These are phyloP conservation scores for Backusella luteola DNA, from an alignment of 192 early-diverging fungal genomes.

Conservation along the genomic window DNA sequence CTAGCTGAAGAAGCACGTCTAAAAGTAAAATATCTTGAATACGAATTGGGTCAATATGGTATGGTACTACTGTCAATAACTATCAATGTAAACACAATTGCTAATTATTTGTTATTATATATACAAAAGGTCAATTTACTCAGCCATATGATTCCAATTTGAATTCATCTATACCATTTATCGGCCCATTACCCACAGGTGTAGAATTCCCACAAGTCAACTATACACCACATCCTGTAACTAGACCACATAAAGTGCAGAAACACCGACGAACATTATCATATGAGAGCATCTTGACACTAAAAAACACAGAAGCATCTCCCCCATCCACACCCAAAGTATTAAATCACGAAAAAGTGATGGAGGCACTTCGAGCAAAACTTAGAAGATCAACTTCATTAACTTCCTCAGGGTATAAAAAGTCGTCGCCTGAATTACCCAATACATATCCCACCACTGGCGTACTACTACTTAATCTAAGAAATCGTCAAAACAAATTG, in stretches of 20 bases:
- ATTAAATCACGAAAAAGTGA: constrained; percentile 8
- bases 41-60: not conserved
- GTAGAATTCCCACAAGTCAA: not conserved
- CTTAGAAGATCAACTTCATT: not conserved
- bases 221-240: not conserved
- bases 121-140: not conserved
- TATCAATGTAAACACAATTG: not conserved
- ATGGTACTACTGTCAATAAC: not conserved
- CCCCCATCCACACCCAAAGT: not conserved
- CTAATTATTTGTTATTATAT: not conserved
- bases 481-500: not conserved
- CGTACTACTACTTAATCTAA: constrained; percentile 8
- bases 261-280: constrained; percentile 8
- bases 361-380: constrained; percentile 18
- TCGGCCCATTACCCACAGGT: not conserved
- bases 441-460: constrained; percentile 13
- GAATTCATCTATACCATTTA: not conserved
- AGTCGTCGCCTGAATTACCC: constrained; percentile 2
- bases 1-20: constrained; percentile 9
- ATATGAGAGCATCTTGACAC: constrained; percentile 4
- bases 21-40: constrained; percentile 9
- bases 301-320: not conserved
- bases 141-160: not conserved
- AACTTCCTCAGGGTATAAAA: not conserved
- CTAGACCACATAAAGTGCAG: not conserved